These are phyloP conservation scores for Tulasnella sp. DNA, from an alignment of 768 basidiomycete species.

Conservation along the genomic window DNA sequence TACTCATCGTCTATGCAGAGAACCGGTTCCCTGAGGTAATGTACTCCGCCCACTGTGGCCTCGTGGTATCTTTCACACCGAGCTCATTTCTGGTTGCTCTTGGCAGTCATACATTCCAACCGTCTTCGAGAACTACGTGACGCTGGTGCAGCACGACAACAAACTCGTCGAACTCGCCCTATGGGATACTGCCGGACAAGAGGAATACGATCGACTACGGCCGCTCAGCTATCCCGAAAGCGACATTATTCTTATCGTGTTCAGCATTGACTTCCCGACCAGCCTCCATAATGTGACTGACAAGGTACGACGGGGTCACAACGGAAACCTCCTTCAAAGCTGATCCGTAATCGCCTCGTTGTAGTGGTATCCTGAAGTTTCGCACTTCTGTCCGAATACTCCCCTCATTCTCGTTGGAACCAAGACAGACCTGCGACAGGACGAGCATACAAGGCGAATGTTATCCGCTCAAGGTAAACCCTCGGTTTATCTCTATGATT, in stretches of 20 bases:
- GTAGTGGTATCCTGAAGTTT: slow-evolving; percentile 90
- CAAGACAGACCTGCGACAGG: slow-evolving; percentile 84
- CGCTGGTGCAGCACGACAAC: slow-evolving; percentile 77
- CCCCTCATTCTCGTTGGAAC: slow-evolving; percentile 90
- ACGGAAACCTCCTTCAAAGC: not conserved
- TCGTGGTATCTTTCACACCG: not conserved
- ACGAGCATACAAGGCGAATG: slow-evolving; percentile 82
- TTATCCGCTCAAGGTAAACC: slow-evolving; percentile 69
- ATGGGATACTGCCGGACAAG: slow-evolving; percentile 97
- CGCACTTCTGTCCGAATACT: slow-evolving; percentile 85
- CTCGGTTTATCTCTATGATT: slow-evolving; percentile 27
- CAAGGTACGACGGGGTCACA: slow-evolving; percentile 51
- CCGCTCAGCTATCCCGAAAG: slow-evolving; percentile 85
- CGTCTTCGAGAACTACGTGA: slow-evolving; percentile 92
- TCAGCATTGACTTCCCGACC: slow-evolving; percentile 88
- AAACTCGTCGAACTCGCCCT: slow-evolving; percentile 93
- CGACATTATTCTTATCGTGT: slow-evolving; percentile 89
- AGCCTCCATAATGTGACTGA: slow-evolving; percentile 87
- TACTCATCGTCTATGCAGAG: slow-evolving; percentile 93
- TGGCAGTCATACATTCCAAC: slow-evolving; percentile 83
- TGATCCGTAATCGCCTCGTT: not conserved
- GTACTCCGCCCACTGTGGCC: not conserved
- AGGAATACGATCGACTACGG: slow-evolving; percentile 89
- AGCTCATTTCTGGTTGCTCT: not conserved
- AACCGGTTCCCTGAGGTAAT: slow-evolving; percentile 90